A percentile compares a stretch with the other conserved stretches of the same genome.
These are phyloP conservation scores for Barbarea vulgaris DNA, from an alignment of 345 rosid species.

Conservation along the genomic window DNA sequence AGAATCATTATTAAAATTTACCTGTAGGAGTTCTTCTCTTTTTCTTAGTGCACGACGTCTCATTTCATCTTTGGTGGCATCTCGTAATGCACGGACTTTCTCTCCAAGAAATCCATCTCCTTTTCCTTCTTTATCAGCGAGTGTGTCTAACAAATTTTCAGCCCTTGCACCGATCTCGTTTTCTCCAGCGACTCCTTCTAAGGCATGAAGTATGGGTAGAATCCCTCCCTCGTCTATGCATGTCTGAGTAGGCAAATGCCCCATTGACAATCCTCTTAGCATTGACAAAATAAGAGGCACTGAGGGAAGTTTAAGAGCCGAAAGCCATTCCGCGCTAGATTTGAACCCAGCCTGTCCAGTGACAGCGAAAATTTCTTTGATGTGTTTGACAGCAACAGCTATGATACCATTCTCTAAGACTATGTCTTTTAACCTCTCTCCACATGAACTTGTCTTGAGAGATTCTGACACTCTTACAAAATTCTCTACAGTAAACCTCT, in stretches of 20 bases:
- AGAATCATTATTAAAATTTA: slow-evolving; percentile 36
- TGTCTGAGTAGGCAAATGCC: slow-evolving; percentile 83
- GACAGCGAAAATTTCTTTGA: slow-evolving; percentile 74
- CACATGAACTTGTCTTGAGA: slow-evolving; percentile 95
- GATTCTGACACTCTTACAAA: slow-evolving; percentile 97
- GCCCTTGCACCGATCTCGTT: slow-evolving; percentile 98
- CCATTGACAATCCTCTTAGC: slow-evolving; percentile 97
- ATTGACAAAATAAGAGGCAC: slow-evolving; percentile 88
- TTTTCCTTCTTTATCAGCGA: slow-evolving; percentile 84
- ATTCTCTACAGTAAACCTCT: slow-evolving; percentile 82
- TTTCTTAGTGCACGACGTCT: slow-evolving; percentile 83
- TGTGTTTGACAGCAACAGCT: slow-evolving; percentile 76
- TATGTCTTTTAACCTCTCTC: slow-evolving; percentile 93
- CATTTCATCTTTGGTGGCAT: slow-evolving; percentile 95
- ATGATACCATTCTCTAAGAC: slow-evolving; percentile 85
- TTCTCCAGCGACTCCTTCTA: slow-evolving; percentile 95
- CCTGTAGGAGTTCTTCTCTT: slow-evolving; percentile 90
- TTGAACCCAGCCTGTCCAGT: slow-evolving; percentile 76
- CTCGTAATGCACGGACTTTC: slow-evolving; percentile 71
- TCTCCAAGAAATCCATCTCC: slow-evolving; percentile 95
- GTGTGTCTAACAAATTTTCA: slow-evolving; percentile 91
- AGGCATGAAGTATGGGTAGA: slow-evolving; percentile 82
- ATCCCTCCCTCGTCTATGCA: slow-evolving; percentile 88
- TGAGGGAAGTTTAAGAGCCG: slow-evolving; percentile 80
- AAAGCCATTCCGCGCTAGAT: slow-evolving; percentile 73